These are phyloP conservation scores for Trichoderma arundinaceum DNA, from an alignment of 2,329 filamentous ascomycete species.

Conservation along the genomic window DNA sequence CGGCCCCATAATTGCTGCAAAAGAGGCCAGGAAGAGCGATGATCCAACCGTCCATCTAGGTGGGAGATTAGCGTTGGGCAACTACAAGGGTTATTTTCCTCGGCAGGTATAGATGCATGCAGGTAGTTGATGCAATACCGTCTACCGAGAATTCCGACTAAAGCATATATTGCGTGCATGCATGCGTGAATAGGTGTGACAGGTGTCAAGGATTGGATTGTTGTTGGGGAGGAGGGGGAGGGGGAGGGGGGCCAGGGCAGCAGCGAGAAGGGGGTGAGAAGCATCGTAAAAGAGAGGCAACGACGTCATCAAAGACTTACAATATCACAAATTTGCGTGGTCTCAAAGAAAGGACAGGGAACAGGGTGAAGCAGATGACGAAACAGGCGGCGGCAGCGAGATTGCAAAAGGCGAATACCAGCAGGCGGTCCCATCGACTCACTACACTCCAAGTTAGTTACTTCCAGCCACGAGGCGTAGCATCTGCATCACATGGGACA, in stretches of 20 bases:
- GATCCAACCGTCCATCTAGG: slow-evolving; percentile 93
- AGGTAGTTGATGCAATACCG: slow-evolving; percentile 19
- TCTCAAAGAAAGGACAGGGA: slow-evolving; percentile 78
- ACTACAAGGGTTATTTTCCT: slow-evolving; percentile 13
- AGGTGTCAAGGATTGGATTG: slow-evolving; percentile 14
- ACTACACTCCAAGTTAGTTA: slow-evolving; percentile 64
- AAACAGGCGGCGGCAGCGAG: slow-evolving; percentile 89
- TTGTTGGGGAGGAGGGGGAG: slow-evolving; percentile 21
- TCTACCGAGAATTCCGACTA: slow-evolving; percentile 23
- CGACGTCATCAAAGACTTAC: slow-evolving; percentile 66
- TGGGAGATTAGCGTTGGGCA: slow-evolving; percentile 38
- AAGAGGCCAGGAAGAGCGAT: slow-evolving; percentile 85
- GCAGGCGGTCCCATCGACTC: slow-evolving; percentile 93
- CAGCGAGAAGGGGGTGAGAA: slow-evolving; percentile 14
- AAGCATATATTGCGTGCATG: slow-evolving; percentile 29
- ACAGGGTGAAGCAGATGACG: slow-evolving; percentile 87
- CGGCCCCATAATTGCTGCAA: slow-evolving; percentile 93
- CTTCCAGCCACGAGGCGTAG: slow-evolving; percentile 37
- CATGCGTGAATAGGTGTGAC: slow-evolving; percentile 17
- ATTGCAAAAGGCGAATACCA: slow-evolving; percentile 92
- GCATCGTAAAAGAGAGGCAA: slow-evolving; percentile 30
- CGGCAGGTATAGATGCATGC: slow-evolving; percentile 27
- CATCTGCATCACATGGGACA: slow-evolving; percentile 49
- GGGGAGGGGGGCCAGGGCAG: slow-evolving; percentile 4
- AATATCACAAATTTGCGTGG: slow-evolving; percentile 95